Base-by-base conservation (phyloP, 768 basidiomycete species). In the Kwoniella botswanensis region DNA sequence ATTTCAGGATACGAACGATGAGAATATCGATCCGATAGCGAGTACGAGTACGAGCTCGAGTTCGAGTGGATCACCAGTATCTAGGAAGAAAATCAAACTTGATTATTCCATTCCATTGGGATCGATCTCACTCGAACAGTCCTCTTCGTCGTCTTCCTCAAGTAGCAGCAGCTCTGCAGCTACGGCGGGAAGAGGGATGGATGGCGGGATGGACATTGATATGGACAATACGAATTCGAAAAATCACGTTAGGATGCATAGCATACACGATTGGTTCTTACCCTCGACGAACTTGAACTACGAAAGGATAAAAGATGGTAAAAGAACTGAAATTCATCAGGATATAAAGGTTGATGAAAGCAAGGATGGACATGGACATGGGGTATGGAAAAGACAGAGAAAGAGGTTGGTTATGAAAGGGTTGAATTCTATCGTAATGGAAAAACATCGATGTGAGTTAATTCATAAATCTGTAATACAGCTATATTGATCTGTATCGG, bases 251-350 rank as follows among this genome's bases (percentile, higher is more conserved):
- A 22, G 73, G 22, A 64, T 65, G 54, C 73, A 56, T 21, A 70
- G 73, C 43, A 59, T 70, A 50, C 68, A 65, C 26, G 68, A 70
- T 67, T 70, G 69, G 73, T 74, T 67, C 41, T 53, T 65, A 44
- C 72, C 72, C 15, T 64, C 56, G n/a, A 73, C 68, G 12, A 43
- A 61, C 5, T 18, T 22, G 12, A 59, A 62, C 2, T 70, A 70
- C 46, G 68, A 64, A 42, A 42, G 63, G 35, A 22, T 70, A 57
- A 66, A 63, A 29, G 71, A 65, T 15, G 63, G 62, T 24, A 62
- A 58, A 35, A 64, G 52, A 15, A n/a, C 21, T 18, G 56, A 53
- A 52, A 21, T 60, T 1, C n/a, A 18, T 41, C 26, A 15, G 13
- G 17, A 46, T 13, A 13, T 18, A 13, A 21, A 12, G 35, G 35